Evolutionary conservation across 768 basidiomycete genomes (phyloP), one percentile per base, ranked within the genome.

Genomic region (Lactarius sp.): DNA sequence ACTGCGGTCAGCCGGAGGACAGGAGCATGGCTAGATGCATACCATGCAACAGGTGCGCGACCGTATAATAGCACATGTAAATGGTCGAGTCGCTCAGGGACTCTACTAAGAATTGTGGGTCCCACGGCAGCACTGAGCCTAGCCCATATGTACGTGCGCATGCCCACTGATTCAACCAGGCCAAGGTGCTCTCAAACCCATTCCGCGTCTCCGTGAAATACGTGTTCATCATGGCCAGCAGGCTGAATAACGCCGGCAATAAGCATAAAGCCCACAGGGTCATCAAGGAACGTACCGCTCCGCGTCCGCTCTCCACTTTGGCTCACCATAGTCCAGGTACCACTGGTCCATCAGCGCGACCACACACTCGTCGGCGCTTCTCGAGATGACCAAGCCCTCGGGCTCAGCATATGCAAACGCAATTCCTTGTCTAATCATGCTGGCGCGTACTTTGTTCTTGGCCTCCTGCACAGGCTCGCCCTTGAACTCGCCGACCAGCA

Each of bases 321-420:
- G 74, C 78, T 98, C 94, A 69, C 96, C 97, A 70, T 98, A 99
- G 75, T 98, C 94, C 74, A 98, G 77, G 75, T 98, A 99, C 95
- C 96, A 99, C 75, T 99, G 97, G 73, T 99, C 97, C 85, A 94
- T 95, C 68, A 99, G 77, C 3, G 96, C 95, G 62, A 99, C 94
- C 20, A 98, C 91, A 77, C 97, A 99, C 76, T 98, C 96, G 71
- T 99, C 97, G n/a, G 83, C 85, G 74, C 90, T 93, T 50, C 96
- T 81, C 51, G 88, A 92, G 70, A 94, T 84, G 70, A 98, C 88
- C 68, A 92, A 73, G 60, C 89, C 90, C 75, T 98, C 95, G 0
- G 96, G 96, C 75, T 98, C 96, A 10, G 95, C 94, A 73, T 99
- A 99, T 62, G 91, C 81, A 70, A 97, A 86, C 7, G 92, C 96